phyloP scores from a whole-genome alignment of 352 stramenopile species.

The Thalassiosira sp. region DNA sequence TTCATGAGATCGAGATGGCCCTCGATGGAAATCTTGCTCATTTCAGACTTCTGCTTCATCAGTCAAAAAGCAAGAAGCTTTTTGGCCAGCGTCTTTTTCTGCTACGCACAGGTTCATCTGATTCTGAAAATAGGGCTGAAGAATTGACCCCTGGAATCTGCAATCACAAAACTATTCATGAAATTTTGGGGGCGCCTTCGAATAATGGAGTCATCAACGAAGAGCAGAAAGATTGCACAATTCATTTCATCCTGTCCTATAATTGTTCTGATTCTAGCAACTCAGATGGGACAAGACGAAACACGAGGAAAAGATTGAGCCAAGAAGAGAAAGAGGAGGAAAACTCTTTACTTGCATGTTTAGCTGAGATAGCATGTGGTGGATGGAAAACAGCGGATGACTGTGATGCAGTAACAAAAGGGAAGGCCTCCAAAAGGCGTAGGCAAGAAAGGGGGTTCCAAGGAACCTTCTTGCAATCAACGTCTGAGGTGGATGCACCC shows the following conservation, averaged over 20 bases:
- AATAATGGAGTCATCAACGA: background rate
- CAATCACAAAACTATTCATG: constrained; percentile 28
- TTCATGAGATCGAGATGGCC: constrained; percentile 40
- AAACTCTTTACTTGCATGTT: constrained; percentile 26
- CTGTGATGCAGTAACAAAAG: background rate
- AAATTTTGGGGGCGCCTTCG: constrained; percentile 12
- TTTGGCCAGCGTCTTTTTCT: constrained; percentile 41
- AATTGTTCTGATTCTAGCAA: constrained; percentile 10
- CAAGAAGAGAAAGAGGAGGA: constrained; percentile 38
- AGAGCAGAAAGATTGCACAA: constrained; percentile 15
- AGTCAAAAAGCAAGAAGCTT: constrained; percentile 37
- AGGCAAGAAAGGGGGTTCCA: constrained; percentile 47
- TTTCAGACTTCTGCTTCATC: constrained; percentile 44
- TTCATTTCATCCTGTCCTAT: constrained; percentile 40
- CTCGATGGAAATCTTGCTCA: constrained; percentile 52
- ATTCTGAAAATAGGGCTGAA: background rate
- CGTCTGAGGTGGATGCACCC: constrained; percentile 4
- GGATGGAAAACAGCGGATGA: constrained; percentile 30
- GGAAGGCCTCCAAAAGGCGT: constrained; percentile 24
- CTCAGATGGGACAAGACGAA: background rate
- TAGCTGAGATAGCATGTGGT: constrained; percentile 30
- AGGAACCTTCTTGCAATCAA: constrained; percentile 46
- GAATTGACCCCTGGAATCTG: constrained; percentile 21
- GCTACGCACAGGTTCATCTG: background rate
- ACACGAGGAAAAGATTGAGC: constrained; percentile 19